Percentiles rank a stretch among this genome's conserved stretches.
Evolutionary conservation across 2,329 filamentous ascomycete species (phyloP).

Genomic region (Immersiporthe knoxdaviesiana): DNA sequence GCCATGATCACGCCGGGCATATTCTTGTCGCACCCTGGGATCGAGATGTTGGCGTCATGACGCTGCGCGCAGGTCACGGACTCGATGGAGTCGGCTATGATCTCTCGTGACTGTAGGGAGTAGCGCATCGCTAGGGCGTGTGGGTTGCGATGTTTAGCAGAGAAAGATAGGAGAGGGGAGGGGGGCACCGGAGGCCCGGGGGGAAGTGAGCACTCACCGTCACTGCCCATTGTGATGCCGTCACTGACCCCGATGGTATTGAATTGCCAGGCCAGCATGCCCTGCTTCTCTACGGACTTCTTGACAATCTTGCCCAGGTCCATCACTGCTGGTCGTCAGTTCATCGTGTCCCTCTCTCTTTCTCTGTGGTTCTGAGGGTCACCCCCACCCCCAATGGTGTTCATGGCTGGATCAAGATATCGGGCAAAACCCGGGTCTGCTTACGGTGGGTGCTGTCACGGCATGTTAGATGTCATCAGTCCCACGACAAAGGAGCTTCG

Average conservation of each 20-base stretch:
- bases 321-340: conserved; percentile 59
- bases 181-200: too few relatives aligned
- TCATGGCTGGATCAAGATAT: conserved; percentile 8
- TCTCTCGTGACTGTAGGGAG: conserved; percentile 85
- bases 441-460: conserved; percentile 52
- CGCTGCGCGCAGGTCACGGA: conserved; percentile 89
- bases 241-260: conserved; percentile 89
- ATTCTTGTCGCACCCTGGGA: conserved; percentile 96
- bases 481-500: neutral
- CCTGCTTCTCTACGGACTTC: conserved; percentile 74
- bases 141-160: neutral
- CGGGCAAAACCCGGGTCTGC: conserved; percentile 29
- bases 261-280: conserved; percentile 94
- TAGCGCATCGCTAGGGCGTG: conserved; percentile 81
- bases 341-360: neutral
- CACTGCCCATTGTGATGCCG: conserved; percentile 92
- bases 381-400: neutral
- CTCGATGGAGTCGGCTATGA: conserved; percentile 94
- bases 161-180: conserved; percentile 7
- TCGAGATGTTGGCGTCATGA: conserved; percentile 90
- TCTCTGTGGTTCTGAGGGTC: neutral
- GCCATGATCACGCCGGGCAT: conserved; percentile 95
- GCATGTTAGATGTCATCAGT: conserved; percentile 21
- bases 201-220: conserved; percentile 65
- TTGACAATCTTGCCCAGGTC: conserved; percentile 90